phyloP scores from a whole-genome alignment of 129 eudicot genomes.

The Artemisia argyi region DNA sequence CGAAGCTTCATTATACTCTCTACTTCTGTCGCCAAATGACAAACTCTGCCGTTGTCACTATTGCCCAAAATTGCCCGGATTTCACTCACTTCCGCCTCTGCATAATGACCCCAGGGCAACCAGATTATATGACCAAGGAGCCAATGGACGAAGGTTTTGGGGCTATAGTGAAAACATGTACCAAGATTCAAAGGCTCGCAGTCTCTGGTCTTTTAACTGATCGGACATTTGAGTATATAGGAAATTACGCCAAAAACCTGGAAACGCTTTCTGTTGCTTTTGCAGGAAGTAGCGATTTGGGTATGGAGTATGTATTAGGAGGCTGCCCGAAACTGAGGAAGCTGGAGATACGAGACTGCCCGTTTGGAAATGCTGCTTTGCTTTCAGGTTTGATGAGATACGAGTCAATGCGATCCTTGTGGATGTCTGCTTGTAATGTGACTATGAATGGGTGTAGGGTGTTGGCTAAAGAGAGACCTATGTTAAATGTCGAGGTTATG shows the following conservation, averaged over 20 bases:
- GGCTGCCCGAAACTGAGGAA: constrained; percentile 70
- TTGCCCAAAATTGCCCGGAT: constrained; percentile 70
- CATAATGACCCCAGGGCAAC: constrained; percentile 71
- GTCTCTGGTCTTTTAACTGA: constrained; percentile 81
- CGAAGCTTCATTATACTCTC: constrained; percentile 64
- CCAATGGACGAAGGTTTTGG: constrained; percentile 94
- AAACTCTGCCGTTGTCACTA: constrained; percentile 71
- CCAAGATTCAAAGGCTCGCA: constrained; percentile 62
- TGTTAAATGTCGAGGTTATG: constrained; percentile 71
- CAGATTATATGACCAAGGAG: constrained; percentile 61
- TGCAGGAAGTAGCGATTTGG: constrained; percentile 76
- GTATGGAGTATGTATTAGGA: constrained; percentile 55
- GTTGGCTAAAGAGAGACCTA: constrained; percentile 54
- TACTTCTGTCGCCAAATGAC: constrained; percentile 92
- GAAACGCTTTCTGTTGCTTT: constrained; percentile 86
- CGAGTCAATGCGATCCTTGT: constrained; percentile 74
- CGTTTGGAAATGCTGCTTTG: constrained; percentile 67
- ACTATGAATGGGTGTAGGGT: constrained; percentile 57
- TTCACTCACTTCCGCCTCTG: constrained; percentile 85
- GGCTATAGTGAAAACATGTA: constrained; percentile 67
- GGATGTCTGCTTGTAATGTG: constrained; percentile 82
- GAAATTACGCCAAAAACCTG: constrained; percentile 70
- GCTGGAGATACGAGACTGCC: constrained; percentile 81
- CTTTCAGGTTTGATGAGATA: constrained; percentile 54
- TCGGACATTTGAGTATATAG: constrained; percentile 63